These are phyloP conservation scores for Aphanomyces euteiches DNA, from an alignment of 352 stramenopile species.

Conservation along the genomic window DNA sequence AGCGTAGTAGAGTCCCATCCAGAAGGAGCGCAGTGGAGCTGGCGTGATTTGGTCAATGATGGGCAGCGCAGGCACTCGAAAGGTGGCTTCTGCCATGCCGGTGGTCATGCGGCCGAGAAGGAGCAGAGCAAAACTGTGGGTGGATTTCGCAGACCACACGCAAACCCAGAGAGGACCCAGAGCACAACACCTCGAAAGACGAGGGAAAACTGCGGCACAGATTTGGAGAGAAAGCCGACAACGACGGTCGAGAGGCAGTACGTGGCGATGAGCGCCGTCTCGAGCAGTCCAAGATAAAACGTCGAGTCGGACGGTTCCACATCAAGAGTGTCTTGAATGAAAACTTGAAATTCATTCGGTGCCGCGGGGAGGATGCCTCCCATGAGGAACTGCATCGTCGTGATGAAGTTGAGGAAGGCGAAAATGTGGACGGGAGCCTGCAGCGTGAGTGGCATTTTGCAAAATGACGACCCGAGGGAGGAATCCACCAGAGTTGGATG, in stretches of 20 bases:
- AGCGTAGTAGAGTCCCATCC: conserved; percentile 72
- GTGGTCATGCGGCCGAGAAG: conserved; percentile 48
- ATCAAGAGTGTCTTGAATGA: conserved; percentile 43
- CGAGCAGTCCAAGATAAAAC: conserved; percentile 80
- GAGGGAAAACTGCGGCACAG: conserved; percentile 49
- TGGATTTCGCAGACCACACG: conserved; percentile 43
- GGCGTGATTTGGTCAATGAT: conserved; percentile 61
- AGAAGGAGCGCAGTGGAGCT: conserved; percentile 39
- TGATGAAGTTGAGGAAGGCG: conserved; percentile 34
- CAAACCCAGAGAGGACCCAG: conserved; percentile 50
- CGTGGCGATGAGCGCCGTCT: conserved; percentile 31
- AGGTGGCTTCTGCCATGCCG: conserved; percentile 54
- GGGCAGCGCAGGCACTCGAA: conserved; percentile 55
- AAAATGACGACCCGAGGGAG: background rate
- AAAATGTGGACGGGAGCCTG: conserved; percentile 33
- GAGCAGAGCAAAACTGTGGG: conserved; percentile 47
- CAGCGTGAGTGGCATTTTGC: conserved; percentile 17
- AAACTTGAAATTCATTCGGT: conserved; percentile 52
- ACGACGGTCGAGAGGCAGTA: conserved; percentile 34
- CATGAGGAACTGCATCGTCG: conserved; percentile 65
- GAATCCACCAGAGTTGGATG: no score
- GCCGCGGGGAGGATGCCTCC: conserved; percentile 66
- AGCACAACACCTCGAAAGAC: conserved; percentile 46
- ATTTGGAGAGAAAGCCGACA: conserved; percentile 54
- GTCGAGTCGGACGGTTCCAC: conserved; percentile 46